These are phyloP conservation scores for Mesotaenium endlicherianum DNA, from an alignment of 139 green algal genomes.

Conservation along the genomic window DNA sequence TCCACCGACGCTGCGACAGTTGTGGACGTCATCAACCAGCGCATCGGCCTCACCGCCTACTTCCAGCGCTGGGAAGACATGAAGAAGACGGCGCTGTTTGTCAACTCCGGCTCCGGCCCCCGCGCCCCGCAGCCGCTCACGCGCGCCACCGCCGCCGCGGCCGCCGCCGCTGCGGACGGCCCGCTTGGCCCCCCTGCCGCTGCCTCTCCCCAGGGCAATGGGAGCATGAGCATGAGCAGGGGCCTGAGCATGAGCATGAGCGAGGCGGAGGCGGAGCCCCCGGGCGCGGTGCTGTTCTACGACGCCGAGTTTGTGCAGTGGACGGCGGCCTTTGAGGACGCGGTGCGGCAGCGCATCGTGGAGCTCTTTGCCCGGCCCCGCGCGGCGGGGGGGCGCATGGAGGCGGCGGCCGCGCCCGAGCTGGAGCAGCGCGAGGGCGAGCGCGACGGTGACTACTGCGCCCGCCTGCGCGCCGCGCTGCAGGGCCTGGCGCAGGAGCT, in stretches of 20 bases:
- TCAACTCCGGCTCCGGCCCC: not conserved
- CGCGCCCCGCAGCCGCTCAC: conserved; percentile 54
- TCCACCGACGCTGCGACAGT: conserved; percentile 46
- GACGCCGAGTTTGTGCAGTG: conserved; percentile 29
- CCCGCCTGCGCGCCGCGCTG: conserved; percentile 30
- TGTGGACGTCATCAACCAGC: conserved; percentile 60
- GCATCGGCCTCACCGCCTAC: conserved; percentile 58
- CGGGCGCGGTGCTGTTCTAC: conserved; percentile 29
- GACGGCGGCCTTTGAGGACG: conserved; percentile 12
- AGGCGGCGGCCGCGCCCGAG: not conserved
- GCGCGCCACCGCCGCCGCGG: conserved; percentile 53
- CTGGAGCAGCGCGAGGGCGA: conserved; percentile 41
- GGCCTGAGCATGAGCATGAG: too few relatives aligned
- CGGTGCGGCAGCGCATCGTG: conserved; percentile 2
- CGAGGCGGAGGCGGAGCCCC: too few relatives aligned
- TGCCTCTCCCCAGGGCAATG: too few relatives aligned
- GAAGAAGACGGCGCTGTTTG: conserved; percentile 38
- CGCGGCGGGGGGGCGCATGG: conserved; percentile 3
- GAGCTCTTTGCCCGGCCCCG: conserved; percentile 33
- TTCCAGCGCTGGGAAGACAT: conserved; percentile 59
- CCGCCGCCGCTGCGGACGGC: conserved; percentile 21
- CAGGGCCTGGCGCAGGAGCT: conserved; percentile 47
- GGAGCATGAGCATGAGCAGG: too few relatives aligned
- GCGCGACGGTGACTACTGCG: conserved; percentile 45
- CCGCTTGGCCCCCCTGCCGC: too few relatives aligned